Evolutionary conservation across 352 stramenopile species (phyloP).

Genomic region (Phytophthora tubulina): DNA sequence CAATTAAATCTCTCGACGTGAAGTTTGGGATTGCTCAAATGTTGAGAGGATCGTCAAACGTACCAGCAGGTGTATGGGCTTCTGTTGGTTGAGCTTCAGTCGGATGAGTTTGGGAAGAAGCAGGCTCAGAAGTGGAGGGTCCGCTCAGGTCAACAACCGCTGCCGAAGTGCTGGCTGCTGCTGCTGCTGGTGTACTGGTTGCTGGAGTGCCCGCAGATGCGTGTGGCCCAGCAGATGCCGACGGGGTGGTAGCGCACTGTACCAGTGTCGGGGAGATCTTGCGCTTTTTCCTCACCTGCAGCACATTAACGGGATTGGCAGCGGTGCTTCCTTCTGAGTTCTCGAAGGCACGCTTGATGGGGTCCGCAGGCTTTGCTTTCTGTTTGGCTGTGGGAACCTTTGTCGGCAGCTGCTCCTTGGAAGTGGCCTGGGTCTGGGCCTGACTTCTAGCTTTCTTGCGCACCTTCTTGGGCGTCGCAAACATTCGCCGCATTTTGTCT

Average conservation of each 20-base stretch:
- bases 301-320: constrained; percentile 55
- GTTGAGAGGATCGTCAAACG: constrained; percentile 40
- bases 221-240: not conserved
- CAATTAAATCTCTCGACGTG: constrained; percentile 16
- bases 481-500: constrained; percentile 65
- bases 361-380: constrained; percentile 32
- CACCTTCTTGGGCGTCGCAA: constrained; percentile 63
- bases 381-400: constrained; percentile 40
- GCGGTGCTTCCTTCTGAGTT: constrained; percentile 32
- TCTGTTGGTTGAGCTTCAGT: constrained; percentile 11
- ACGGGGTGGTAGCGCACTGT: constrained; percentile 6
- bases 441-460: constrained; percentile 66
- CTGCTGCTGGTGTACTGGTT: not conserved
- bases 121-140: constrained; percentile 6
- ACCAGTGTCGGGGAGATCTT: constrained; percentile 72
- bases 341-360: constrained; percentile 32
- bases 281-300: constrained; percentile 88
- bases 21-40: constrained; percentile 32
- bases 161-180: not conserved
- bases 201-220: constrained; percentile 1
- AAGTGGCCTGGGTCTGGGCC: constrained; percentile 3
- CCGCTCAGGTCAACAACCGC: constrained; percentile 25
- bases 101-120: constrained; percentile 10
- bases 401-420: constrained; percentile 33
- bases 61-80: constrained; percentile 26